Conservation (phyloP, 371 early-diverging fungal species). For the Basidiobolus heterosporus region DNA sequence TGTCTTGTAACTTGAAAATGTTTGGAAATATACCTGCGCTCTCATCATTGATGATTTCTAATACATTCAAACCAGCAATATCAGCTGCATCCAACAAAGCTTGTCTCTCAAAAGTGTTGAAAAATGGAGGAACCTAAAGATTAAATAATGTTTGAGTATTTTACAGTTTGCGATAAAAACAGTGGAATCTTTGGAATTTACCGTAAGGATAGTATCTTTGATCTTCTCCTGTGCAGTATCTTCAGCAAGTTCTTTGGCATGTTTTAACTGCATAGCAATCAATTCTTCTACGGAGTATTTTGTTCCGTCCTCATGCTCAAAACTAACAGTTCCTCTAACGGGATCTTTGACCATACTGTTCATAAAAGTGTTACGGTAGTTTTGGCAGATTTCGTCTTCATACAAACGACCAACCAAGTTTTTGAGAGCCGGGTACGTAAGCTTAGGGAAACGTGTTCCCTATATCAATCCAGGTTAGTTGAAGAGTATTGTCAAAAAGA, state of each 20-base stretch:
- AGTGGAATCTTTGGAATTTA: slow-evolving; percentile 14
- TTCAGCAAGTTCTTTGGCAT: slow-evolving; percentile 71
- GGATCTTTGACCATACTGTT: slow-evolving; percentile 54
- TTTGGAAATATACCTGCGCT: slow-evolving; percentile 68
- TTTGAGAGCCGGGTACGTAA: slow-evolving; percentile 68
- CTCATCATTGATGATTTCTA: slow-evolving; percentile 77
- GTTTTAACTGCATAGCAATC: slow-evolving; percentile 81
- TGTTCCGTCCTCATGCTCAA: slow-evolving; percentile 32
- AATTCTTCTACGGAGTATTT: slow-evolving; percentile 67
- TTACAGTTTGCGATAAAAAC: neutral
- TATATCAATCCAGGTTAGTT: slow-evolving; percentile 11
- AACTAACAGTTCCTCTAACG: slow-evolving; percentile 38
- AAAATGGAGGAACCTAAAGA: slow-evolving; percentile 59
- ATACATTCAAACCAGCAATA: slow-evolving; percentile 70
- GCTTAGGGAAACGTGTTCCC: slow-evolving; percentile 73
- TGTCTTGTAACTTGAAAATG: slow-evolving; percentile 21
- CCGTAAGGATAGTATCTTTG: slow-evolving; percentile 79
- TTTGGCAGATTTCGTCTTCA: slow-evolving; percentile 43
- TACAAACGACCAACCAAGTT: slow-evolving; percentile 57
- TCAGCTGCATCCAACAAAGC: slow-evolving; percentile 87
- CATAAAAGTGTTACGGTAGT: slow-evolving; percentile 50
- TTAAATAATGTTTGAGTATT: neutral
- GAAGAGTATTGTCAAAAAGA: neutral
- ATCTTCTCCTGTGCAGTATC: slow-evolving; percentile 57
- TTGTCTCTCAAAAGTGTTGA: slow-evolving; percentile 76